Conservation (phyloP, 2,329 filamentous ascomycete genomes). For the Colletotrichum falcatum region DNA sequence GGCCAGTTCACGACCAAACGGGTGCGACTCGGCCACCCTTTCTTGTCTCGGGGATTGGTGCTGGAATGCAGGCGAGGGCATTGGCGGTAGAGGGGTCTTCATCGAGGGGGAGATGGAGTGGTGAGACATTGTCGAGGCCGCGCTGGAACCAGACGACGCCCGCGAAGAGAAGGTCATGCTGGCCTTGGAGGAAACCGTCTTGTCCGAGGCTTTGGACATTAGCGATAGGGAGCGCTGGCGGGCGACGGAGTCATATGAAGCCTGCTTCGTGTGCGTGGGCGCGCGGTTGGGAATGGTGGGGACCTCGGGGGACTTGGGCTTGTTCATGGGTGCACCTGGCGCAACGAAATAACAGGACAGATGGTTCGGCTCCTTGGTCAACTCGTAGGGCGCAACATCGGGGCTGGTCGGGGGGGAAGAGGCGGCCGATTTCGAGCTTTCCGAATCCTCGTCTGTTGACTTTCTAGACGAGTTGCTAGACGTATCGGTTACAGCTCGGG, state of each 20-base stretch:
- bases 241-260: slow-evolving; percentile 78
- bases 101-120: slow-evolving; percentile 48
- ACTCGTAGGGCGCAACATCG: slow-evolving; percentile 69
- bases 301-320: slow-evolving; percentile 55
- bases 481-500: slow-evolving; percentile 59
- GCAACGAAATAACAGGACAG: slow-evolving; percentile 74
- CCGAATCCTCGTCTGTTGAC: slow-evolving; percentile 80
- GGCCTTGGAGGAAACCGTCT: slow-evolving; percentile 66
- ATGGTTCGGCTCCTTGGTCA: slow-evolving; percentile 71
- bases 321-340: slow-evolving; percentile 59
- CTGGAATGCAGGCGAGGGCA: slow-evolving; percentile 51
- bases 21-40: slow-evolving; percentile 65
- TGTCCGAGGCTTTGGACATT: slow-evolving; percentile 65
- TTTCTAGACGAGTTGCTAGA: slow-evolving; percentile 65
- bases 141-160: slow-evolving; percentile 67
- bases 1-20: slow-evolving; percentile 90
- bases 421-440: slow-evolving; percentile 65
- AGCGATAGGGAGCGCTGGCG: slow-evolving; percentile 73
- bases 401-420: slow-evolving; percentile 77
- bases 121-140: slow-evolving; percentile 61
- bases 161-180: slow-evolving; percentile 66
- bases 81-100: slow-evolving; percentile 47
- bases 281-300: slow-evolving; percentile 79
- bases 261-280: slow-evolving; percentile 89
- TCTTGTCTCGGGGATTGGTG: slow-evolving; percentile 49